Evolutionary conservation across 2,329 filamentous ascomycete genomes (phyloP), one percentile per base, ranked within the genome.

Genomic region (Fusarium albidum): DNA sequence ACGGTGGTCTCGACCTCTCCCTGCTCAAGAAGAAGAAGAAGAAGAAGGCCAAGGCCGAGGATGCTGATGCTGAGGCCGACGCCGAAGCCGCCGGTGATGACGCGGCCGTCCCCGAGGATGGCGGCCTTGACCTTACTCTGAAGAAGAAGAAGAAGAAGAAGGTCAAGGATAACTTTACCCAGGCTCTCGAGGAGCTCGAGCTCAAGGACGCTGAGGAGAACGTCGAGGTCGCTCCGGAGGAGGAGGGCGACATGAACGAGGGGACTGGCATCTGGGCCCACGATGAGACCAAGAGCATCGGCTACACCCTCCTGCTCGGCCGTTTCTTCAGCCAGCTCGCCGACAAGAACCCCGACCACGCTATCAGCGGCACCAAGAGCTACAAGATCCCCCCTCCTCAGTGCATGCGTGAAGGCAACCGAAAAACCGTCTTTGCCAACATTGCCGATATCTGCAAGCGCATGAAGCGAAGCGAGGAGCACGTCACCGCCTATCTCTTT

Each of bases 361-460:
- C 94, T 62, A 89, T 91, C 59, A 91, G 87, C 73, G 92, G 92
- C 64, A 87, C 88, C 70, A 95, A 92, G 83, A 96, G 90, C 77
- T 99, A 98, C 87, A 98, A 98, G 87, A 99, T 99, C 67, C 95
- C 95, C 45, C 95, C 95, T 46, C 95, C 95, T 43, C 95, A 99
- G 82, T 98, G 95, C 80, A 87, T 98, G 72, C 93, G 95, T 80
- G 95, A 99, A 92, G 95, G 95, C 75, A 99, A 99, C 87, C 96
- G 96, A 86, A 96, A 96, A 88, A 99, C 95, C 59, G 96, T 99
- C 71, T 99, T 99, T 71, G 95, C 94, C 82, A 99, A 99, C 82
- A 95, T 99, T 72, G 87, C 92, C 74, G 95, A 99, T 74, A 98
- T 99, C 71, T 96, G 92, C 85, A 96, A 96, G 85, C 88, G 94